phyloP scores from a whole-genome alignment of 177 flowering plant species.

The Telopea speciosissima region DNA sequence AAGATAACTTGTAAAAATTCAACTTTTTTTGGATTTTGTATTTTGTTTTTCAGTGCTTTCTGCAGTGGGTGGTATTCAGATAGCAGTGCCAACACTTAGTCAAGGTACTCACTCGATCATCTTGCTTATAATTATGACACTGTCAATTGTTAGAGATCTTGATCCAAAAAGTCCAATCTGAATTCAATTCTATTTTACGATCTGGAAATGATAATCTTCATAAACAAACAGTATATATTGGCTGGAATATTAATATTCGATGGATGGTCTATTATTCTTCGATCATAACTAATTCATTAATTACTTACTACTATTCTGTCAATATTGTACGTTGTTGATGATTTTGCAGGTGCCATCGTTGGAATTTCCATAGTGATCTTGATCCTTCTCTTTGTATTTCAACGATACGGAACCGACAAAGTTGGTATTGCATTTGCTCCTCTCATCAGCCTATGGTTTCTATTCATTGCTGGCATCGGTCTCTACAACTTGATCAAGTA shows the following conservation, averaged over 20 bases:
- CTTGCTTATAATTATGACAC: no score
- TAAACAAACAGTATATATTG: no score
- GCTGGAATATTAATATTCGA: no score
- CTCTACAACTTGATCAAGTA: conserved; percentile 49
- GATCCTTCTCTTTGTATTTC: conserved; percentile 40
- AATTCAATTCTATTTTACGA: no score
- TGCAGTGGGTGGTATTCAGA: conserved; percentile 48
- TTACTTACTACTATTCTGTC: background rate
- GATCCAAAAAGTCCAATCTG: no score
- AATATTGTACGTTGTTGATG: no score
- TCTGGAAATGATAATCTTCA: no score
- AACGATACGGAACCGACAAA: conserved; percentile 63
- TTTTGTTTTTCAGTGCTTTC: conserved; percentile 39
- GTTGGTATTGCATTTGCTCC: conserved; percentile 61
- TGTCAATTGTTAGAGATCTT: no score
- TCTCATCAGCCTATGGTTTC: conserved; percentile 48
- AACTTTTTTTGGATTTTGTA: no score
- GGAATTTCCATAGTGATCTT: conserved; percentile 46
- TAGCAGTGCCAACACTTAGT: conserved; percentile 19
- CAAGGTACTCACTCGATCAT: conserved; percentile 49
- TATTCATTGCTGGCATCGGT: conserved; percentile 43
- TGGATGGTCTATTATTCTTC: no score
- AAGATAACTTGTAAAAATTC: no score
- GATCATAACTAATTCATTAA: background rate
- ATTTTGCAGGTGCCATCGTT: conserved; percentile 39